These are phyloP conservation scores for Galeopsis tetrahit DNA, from an alignment of 257 asterid genomes.

Conservation along the genomic window DNA sequence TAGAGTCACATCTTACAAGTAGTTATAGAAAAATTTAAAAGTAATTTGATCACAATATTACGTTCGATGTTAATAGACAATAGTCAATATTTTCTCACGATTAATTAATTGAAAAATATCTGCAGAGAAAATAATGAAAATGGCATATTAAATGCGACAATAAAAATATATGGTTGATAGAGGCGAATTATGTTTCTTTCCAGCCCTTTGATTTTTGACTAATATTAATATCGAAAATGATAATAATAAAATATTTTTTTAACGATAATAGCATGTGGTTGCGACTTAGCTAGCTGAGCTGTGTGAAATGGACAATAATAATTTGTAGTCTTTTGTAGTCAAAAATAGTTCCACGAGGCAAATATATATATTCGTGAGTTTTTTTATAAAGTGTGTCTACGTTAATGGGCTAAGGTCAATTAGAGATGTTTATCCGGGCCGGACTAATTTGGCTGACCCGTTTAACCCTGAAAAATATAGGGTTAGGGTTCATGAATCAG, in stretches of 20 bases:
- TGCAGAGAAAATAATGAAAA: neutral
- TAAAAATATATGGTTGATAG: neutral
- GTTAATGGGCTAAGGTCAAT: too few species aligned
- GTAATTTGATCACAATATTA: neutral
- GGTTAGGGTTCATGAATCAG: too few species aligned
- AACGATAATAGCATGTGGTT: neutral
- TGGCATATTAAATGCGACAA: neutral
- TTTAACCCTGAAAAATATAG: too few species aligned
- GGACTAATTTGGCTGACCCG: too few species aligned
- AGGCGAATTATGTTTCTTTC: neutral
- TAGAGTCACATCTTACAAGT: neutral
- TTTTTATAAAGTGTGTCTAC: too few species aligned
- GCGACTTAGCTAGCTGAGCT: too few species aligned
- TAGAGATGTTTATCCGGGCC: too few species aligned
- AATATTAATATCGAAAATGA: neutral
- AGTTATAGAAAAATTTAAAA: too few species aligned
- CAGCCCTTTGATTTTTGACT: neutral
- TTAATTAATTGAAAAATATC: neutral
- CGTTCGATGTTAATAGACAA: neutral
- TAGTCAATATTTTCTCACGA: neutral
- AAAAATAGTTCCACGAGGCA: neutral
- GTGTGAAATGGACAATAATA: conserved; percentile 2
- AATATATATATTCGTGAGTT: neutral
- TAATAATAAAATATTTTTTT: too few species aligned
- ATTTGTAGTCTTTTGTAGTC: neutral